Evolutionary conservation across 352 stramenopile species (phyloP).

Genomic region (Pythium dissotocum): DNA sequence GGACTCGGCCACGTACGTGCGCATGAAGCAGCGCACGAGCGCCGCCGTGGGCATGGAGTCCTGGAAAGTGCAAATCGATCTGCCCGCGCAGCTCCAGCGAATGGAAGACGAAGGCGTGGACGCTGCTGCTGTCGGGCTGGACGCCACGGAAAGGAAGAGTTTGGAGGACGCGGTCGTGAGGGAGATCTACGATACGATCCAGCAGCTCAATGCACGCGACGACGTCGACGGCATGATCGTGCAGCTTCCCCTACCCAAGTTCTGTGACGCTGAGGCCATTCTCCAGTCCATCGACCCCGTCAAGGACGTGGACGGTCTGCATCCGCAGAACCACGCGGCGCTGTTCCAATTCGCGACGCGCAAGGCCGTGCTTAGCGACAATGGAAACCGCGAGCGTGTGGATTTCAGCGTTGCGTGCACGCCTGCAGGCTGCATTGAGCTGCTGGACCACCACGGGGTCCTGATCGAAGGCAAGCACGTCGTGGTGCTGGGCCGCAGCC

Average conservation of each 20-base stretch:
- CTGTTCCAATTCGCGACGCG: slow-evolving; percentile 80
- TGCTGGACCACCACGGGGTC: slow-evolving; percentile 91
- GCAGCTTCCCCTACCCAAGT: slow-evolving; percentile 89
- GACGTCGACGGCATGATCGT: slow-evolving; percentile 88
- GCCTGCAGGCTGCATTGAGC: slow-evolving; percentile 94
- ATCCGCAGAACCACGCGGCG: slow-evolving; percentile 95
- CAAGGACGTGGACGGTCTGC: slow-evolving; percentile 99
- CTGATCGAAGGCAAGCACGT: slow-evolving; percentile 94
- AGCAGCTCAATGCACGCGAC: slow-evolving; percentile 58
- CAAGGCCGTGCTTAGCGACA: slow-evolving; percentile 3
- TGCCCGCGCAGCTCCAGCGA: slow-evolving; percentile 30
- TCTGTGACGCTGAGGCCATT: slow-evolving; percentile 94
- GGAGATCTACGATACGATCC: slow-evolving; percentile 57
- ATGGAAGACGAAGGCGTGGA: slow-evolving; percentile 21
- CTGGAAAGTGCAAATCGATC: slow-evolving; percentile 72
- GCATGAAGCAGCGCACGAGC: slow-evolving; percentile 99
- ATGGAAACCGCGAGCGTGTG: slow-evolving; percentile 52
- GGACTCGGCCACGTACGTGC: slow-evolving; percentile 98
- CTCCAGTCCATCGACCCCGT: slow-evolving; percentile 87
- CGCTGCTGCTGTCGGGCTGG: slow-evolving; percentile 3
- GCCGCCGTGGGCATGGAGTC: slow-evolving; percentile 91
- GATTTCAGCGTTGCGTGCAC: slow-evolving; percentile 95
- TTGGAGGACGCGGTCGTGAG: slow-evolving; percentile 31
- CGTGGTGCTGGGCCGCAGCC: slow-evolving; percentile 96
- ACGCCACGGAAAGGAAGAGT: slow-evolving; percentile 13